Evolutionary conservation across 495 filamentous ascomycete species (phyloP), one percentile per base, ranked within the genome.

Genomic region (Penicillium mononematosum): DNA sequence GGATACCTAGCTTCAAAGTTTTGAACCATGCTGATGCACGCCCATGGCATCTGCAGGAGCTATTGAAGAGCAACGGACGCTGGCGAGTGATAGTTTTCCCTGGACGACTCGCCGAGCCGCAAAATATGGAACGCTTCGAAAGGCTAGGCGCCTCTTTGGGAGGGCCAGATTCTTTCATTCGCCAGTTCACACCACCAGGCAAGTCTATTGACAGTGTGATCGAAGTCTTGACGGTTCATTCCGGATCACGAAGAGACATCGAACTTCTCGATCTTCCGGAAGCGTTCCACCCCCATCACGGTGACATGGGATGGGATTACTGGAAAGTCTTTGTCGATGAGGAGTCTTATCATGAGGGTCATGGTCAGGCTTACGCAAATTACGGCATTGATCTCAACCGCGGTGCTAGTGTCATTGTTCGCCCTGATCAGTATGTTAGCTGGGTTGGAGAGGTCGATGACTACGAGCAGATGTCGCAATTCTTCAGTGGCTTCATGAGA

Each of bases 351-450:
- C 77, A 87, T 63, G 78, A 85, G 47, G 84, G 83, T 0, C 75
- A 80, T 62, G 86, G 85, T 0, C 64, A 81, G 17, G 84, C 84
- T 7, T 88, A 88, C 68, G 70, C 70, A 41, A 78, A 74, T 5
- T 85, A 82, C 54, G 88, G 83, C 0, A 76, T 90, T 17, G 76
- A 87, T 59, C 67, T 56, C n/a, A 73, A 79, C 47, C 71, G 59
- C 12, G 86, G 87, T 0, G 82, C 78, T 58, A 71, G 82, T 12
- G 80, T 87, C 4, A 73, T 85, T 39, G 12, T 77, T 1, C 62
- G 85, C n/a, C 86, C 86, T 9, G 86, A 88, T 74, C 79, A 83
- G 65, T 83, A 88, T 73, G 79, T 88, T 19, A 77, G 78, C 1
- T 85, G 74, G 75, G 67, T 86, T 5, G 81, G 82, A 3, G 78